Conservation (phyloP, 2,329 filamentous ascomycete species). For the Chaetoscypha palmicola region DNA sequence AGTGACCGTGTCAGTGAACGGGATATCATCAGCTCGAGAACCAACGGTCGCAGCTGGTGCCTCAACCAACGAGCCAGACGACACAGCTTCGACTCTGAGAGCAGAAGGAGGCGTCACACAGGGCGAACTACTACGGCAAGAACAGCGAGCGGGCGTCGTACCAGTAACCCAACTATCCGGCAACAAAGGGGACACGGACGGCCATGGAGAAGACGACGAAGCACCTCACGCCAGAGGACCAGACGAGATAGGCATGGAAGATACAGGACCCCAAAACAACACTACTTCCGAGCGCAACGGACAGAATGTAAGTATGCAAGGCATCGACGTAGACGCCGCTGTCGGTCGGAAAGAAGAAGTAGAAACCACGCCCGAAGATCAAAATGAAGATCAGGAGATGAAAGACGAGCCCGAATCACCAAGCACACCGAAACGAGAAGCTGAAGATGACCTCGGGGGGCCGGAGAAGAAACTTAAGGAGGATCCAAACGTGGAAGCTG, state of each 20-base stretch:
- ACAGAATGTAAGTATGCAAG: slow-evolving; percentile 42
- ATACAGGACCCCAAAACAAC: slow-evolving; percentile 65
- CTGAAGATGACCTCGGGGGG: slow-evolving; percentile 39
- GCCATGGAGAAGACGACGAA: slow-evolving; percentile 48
- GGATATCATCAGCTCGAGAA: slow-evolving; percentile 46
- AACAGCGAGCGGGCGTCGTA: slow-evolving; percentile 75
- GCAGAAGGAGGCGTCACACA: slow-evolving; percentile 60
- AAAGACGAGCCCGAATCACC: slow-evolving; percentile 21
- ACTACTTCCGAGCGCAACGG: slow-evolving; percentile 34
- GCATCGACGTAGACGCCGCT: slow-evolving; percentile 54
- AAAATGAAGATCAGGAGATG: slow-evolving; percentile 28
- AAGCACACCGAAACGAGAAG: slow-evolving; percentile 48
- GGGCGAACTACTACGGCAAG: slow-evolving; percentile 77
- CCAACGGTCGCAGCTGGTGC: slow-evolving; percentile 18
- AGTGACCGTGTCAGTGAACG: slow-evolving; percentile 69
- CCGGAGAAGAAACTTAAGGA: slow-evolving; percentile 45
- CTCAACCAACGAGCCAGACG: slow-evolving; percentile 15
- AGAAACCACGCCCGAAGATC: too few species aligned
- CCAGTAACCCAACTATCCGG: slow-evolving; percentile 52
- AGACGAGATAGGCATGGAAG: slow-evolving; percentile 74
- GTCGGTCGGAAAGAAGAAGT: slow-evolving; percentile 45
- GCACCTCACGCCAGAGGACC: slow-evolving; percentile 79
- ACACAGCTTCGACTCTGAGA: slow-evolving; percentile 20
- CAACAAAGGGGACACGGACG: slow-evolving; percentile 29
- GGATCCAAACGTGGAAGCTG: slow-evolving; percentile 16